phyloP scores from a whole-genome alignment of 805 yeast species.

The Yamadazyma akitaensis region DNA sequence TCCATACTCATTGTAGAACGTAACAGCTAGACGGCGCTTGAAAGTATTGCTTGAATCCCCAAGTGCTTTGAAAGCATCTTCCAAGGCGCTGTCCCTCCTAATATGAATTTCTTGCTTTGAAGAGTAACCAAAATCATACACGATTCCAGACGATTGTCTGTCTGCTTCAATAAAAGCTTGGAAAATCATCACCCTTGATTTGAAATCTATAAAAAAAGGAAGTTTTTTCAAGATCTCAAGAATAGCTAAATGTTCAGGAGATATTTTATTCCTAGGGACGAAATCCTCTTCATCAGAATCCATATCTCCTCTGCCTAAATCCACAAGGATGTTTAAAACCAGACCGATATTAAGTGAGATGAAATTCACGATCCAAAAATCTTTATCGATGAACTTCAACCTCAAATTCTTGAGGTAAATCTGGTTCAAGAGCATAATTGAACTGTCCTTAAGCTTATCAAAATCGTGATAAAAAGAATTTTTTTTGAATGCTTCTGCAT shows the following conservation, averaged over 20 bases:
- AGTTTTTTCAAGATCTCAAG: constrained; percentile 54
- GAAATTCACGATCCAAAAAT: constrained; percentile 48
- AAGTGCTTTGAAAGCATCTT: constrained; percentile 69
- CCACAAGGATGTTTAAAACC: constrained; percentile 35
- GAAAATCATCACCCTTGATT: constrained; percentile 68
- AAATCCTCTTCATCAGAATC: constrained; percentile 13
- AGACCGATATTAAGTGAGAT: constrained; percentile 30
- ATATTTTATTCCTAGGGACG: constrained; percentile 8
- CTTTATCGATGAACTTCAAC: constrained; percentile 44
- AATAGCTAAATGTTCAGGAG: constrained; percentile 21
- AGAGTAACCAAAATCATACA: constrained; percentile 10
- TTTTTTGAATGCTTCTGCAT: constrained; percentile 11
- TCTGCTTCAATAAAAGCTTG: constrained; percentile 61
- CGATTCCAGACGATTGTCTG: constrained; percentile 19
- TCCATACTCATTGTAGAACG: constrained; percentile 70
- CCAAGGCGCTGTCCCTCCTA: constrained; percentile 65
- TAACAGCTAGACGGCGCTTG: constrained; percentile 59
- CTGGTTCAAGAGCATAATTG: constrained; percentile 59
- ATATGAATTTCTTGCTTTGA: constrained; percentile 46
- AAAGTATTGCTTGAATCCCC: constrained; percentile 50
- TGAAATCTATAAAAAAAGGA: constrained; percentile 81
- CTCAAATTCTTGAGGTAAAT: constrained; percentile 65
- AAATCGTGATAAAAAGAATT: constrained; percentile 8
- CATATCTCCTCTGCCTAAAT: constrained; percentile 22
- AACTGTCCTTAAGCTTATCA: constrained; percentile 25